Evolutionary conservation across 345 rosid genomes (phyloP).

Genomic region (Lepidium sativum): DNA sequence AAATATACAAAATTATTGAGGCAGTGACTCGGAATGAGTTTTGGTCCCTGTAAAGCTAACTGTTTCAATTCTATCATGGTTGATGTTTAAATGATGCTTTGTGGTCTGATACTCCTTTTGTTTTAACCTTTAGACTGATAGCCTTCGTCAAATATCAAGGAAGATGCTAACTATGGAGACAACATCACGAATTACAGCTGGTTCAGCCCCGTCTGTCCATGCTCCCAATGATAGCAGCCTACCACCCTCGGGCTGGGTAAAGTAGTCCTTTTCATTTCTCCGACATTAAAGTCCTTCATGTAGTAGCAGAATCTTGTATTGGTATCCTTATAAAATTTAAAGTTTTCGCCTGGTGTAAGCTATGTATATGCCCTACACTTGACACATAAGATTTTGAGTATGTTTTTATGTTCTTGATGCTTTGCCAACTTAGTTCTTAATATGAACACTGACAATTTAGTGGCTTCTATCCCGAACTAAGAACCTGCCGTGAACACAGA

Average conservation of each 20-base stretch:
- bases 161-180: slow-evolving; percentile 83
- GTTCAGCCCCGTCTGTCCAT: slow-evolving; percentile 35
- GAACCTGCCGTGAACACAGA: slow-evolving; percentile 32
- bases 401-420: background rate
- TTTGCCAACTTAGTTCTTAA: background rate
- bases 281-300: background rate
- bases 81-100: too few species aligned
- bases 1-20: too few species aligned
- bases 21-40: background rate
- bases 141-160: slow-evolving; percentile 67
- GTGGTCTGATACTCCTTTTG: background rate
- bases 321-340: background rate
- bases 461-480: slow-evolving; percentile 20
- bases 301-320: background rate
- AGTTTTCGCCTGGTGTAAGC: background rate
- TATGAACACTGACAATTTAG: slow-evolving; percentile 27
- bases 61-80: background rate
- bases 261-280: background rate
- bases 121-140: slow-evolving; percentile 50
- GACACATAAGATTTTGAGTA: too few species aligned
- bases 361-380: background rate
- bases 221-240: slow-evolving; percentile 8
- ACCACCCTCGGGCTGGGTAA: background rate
- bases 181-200: slow-evolving; percentile 49
- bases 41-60: background rate